A percentile compares a stretch with the other conserved stretches of the same genome.
phyloP scores from a whole-genome alignment of 371 early-diverging fungal genomes.

The Basidiobolus meristosporus region DNA sequence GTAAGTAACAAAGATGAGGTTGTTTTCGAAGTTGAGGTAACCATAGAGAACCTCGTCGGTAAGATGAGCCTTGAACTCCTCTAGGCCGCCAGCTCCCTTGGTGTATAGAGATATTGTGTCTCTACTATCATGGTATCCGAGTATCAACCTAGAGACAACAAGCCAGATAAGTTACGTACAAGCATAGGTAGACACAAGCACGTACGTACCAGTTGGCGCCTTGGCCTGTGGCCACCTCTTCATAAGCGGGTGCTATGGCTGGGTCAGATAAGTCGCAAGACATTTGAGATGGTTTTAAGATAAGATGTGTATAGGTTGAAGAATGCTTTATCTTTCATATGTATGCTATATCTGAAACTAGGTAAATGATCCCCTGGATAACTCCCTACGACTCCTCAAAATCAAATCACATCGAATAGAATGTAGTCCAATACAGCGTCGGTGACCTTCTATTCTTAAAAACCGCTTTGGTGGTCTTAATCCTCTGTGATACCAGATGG shows the following conservation, averaged over 20 bases:
- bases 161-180: not conserved
- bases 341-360: too few species aligned
- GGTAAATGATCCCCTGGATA: too few species aligned
- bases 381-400: too few species aligned
- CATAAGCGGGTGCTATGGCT: conserved; percentile 32
- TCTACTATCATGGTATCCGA: conserved; percentile 46
- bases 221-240: conserved; percentile 24
- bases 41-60: conserved; percentile 42
- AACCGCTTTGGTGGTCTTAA: too few species aligned
- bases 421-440: too few species aligned
- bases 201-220: conserved; percentile 2
- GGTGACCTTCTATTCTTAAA: too few species aligned
- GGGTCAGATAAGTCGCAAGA: conserved; percentile 53
- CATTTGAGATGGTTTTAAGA: too few species aligned
- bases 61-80: conserved; percentile 33
- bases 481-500: too few species aligned
- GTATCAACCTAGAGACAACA: conserved; percentile 26
- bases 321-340: too few species aligned
- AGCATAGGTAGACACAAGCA: not conserved
- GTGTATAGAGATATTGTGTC: conserved; percentile 42
- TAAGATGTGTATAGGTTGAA: too few species aligned
- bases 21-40: conserved; percentile 34
- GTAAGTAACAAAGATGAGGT: conserved; percentile 35
- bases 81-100: conserved; percentile 32
- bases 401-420: too few species aligned